Conservation (phyloP, 192 early-diverging fungal species). For the Umbelopsis sp. region DNA sequence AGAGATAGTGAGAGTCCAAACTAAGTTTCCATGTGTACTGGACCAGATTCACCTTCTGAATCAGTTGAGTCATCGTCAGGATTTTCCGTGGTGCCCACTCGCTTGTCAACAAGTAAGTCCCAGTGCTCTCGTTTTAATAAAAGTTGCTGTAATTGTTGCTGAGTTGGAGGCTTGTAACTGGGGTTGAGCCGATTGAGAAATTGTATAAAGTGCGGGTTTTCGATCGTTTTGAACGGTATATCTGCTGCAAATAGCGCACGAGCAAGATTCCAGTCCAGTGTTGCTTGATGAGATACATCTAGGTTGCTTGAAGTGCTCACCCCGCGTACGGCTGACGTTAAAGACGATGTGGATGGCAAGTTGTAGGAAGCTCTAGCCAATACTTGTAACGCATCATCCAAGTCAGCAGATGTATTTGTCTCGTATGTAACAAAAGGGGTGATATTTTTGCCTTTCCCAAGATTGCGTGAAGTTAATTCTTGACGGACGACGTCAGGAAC, state of each 20-base stretch:
- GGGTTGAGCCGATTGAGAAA: conserved; percentile 17
- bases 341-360: neutral
- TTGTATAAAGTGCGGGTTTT: conserved; percentile 11
- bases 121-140: conserved; percentile 25
- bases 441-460: neutral
- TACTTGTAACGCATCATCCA: conserved; percentile 14
- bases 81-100: neutral
- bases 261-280: conserved; percentile 9
- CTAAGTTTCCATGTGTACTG: neutral
- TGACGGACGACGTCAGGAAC: conserved; percentile 1
- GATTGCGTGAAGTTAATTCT: conserved; percentile 4
- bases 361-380: conserved; percentile 10
- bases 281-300: neutral
- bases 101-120: conserved; percentile 9
- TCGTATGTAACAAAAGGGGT: neutral
- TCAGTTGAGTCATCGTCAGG: neutral
- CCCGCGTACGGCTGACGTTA: neutral
- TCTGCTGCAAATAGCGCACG: conserved; percentile 16
- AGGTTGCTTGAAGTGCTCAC: neutral
- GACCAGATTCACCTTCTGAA: neutral
- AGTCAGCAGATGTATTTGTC: neutral
- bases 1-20: too few species aligned
- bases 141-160: conserved; percentile 10
- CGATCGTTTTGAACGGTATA: neutral
- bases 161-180: neutral